phyloP scores from a whole-genome alignment of 2,329 filamentous ascomycete species.

The Ciborinia camelliae region DNA sequence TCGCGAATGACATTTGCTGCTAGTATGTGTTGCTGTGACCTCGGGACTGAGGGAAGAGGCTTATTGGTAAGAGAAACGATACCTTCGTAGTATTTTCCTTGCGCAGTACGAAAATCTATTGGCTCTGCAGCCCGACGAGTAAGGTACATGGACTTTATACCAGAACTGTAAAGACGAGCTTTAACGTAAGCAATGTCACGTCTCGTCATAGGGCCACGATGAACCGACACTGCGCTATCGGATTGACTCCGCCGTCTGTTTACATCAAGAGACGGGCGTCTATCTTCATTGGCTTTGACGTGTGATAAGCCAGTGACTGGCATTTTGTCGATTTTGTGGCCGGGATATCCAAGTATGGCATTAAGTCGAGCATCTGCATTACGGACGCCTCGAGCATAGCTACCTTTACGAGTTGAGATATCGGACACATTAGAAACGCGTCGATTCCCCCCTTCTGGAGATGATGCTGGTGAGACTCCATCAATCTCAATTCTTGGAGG shows the following conservation, averaged over 20 bases:
- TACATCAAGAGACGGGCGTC: constrained; percentile 27
- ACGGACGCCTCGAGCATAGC: constrained; percentile 27
- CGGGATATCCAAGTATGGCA: constrained; percentile 37
- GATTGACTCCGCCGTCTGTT: constrained; percentile 52
- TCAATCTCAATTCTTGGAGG: constrained; percentile 49
- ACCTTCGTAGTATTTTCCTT: constrained; percentile 26
- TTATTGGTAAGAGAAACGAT: constrained; percentile 28
- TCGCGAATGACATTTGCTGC: constrained; percentile 50
- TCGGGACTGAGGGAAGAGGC: constrained; percentile 25
- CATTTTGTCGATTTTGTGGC: constrained; percentile 38
- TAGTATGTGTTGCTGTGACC: constrained; percentile 42
- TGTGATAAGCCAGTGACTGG: constrained; percentile 46
- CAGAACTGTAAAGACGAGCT: constrained; percentile 74
- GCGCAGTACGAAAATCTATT: constrained; percentile 27
- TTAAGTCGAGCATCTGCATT: constrained; percentile 37
- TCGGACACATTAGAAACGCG: constrained; percentile 34
- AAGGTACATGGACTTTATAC: constrained; percentile 87
- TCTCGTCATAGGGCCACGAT: constrained; percentile 50
- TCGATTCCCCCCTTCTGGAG: constrained; percentile 24
- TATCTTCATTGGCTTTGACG: constrained; percentile 36
- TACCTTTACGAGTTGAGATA: constrained; percentile 28
- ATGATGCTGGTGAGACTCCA: constrained; percentile 37
- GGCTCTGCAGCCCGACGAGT: constrained; percentile 53
- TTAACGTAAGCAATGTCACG: constrained; percentile 79
- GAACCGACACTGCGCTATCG: constrained; percentile 41